Base-by-base conservation (phyloP, 176 grass and related monocot genomes). In the Eleusine coracana region DNA sequence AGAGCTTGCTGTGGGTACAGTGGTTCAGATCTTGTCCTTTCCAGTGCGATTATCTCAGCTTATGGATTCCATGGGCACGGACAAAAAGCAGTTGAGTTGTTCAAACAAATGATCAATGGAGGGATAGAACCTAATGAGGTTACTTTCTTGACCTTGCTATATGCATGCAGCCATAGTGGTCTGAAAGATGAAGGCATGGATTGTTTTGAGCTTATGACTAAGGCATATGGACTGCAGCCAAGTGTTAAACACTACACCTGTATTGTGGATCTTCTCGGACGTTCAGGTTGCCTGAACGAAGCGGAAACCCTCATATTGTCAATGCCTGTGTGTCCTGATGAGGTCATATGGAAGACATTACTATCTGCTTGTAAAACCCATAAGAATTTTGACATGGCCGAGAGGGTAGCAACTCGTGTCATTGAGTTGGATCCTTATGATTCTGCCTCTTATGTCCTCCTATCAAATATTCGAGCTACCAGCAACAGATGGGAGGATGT, bases 151-250 rank as follows among this genome's bases (percentile, higher is more conserved):
- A 68, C 81, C 81, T 79, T 94, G 77, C 73, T 94, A 61, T 91
- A 94, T 85, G 89, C 92, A 77, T 94, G 92, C 87, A 91, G 84
- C 69, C 92, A 91, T 80, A 94, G 89, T 71, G 92, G 89, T 65
- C 82, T 91, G 84, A 87, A 91, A 88, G 81, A 91, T 5, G 64
- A 91, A 66, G 89, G 87, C 20, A 68, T 84, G 63, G 23, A 82
- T 10, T 87, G 68, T 77, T 89, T 94, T 63, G 86, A 87, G 67
- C 68, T 83, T 80, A 91, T 94, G 92, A 85, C 73, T 39, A 76
- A 91, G 63, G 75, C 48, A 39, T 94, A 89, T 80, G 81, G 84
- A 55, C 23, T 85, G 5, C 67, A 75, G 27, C 89, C 92, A 71
- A 87, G 72, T 76, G 81, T 94, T 49, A 82, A 79, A 81, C 89